These are phyloP conservation scores for Triticum turgidum DNA, from an alignment of 176 grass and related monocot species.

Conservation along the genomic window DNA sequence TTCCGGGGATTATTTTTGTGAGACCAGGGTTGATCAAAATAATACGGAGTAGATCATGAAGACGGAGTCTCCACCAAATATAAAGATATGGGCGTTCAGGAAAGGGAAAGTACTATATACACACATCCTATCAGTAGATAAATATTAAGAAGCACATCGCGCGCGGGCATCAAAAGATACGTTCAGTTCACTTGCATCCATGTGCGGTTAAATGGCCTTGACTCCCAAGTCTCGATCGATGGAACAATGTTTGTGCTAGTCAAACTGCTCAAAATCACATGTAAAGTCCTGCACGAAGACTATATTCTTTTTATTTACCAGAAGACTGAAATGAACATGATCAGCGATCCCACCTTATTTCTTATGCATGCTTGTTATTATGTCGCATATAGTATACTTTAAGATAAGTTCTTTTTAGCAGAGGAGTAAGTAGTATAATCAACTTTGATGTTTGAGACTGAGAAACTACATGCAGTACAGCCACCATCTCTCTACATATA, in stretches of 20 bases:
- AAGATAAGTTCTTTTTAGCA: no score
- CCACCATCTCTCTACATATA: not conserved
- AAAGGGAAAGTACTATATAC: not conserved
- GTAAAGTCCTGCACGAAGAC: not conserved
- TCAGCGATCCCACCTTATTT: not conserved
- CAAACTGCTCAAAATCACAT: not conserved
- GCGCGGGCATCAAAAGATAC: conserved; percentile 11
- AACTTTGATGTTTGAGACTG: no score
- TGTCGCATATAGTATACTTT: not conserved
- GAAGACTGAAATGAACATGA: not conserved
- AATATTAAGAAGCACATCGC: not conserved
- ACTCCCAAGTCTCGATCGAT: conserved; percentile 9
- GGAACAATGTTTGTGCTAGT: conserved; percentile 15
- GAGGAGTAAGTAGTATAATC: no score
- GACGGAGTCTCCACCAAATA: not conserved
- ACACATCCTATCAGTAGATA: not conserved
- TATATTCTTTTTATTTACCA: not conserved
- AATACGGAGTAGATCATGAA: not conserved
- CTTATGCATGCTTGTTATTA: not conserved
- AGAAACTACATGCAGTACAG: not conserved
- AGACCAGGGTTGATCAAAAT: not conserved
- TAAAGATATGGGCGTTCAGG: not conserved
- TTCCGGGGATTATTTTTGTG: not conserved
- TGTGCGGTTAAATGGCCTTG: conserved; percentile 14
- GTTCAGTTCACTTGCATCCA: conserved; percentile 9